Evolutionary conservation across 2,329 filamentous ascomycete genomes (phyloP).

Genomic region (Verticillium zaregamsianum): DNA sequence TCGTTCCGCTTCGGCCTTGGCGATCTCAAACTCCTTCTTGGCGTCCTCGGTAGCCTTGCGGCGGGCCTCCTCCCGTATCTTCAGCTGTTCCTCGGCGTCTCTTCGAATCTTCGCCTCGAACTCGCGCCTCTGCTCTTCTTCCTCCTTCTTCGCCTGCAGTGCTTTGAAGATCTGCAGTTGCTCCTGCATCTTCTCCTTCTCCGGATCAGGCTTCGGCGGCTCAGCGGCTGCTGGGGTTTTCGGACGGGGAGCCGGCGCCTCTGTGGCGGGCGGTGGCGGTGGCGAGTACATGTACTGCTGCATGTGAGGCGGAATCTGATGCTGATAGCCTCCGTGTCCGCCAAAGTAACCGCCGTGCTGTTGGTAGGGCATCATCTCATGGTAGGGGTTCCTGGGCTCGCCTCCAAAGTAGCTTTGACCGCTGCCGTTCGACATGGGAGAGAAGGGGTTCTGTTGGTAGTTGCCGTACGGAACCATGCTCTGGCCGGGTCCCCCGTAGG

Average conservation of each 20-base stretch:
- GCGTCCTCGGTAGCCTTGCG: conserved; percentile 39
- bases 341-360: conserved; percentile 28
- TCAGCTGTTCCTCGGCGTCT: conserved; percentile 42
- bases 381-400: conserved; percentile 33
- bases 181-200: conserved; percentile 58
- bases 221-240: conserved; percentile 38
- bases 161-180: conserved; percentile 50
- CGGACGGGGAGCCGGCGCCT: conserved; percentile 27
- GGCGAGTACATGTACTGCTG: conserved; percentile 34
- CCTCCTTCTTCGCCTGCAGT: conserved; percentile 40
- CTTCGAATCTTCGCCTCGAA: conserved; percentile 39
- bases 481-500: conserved; percentile 26
- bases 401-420: conserved; percentile 36
- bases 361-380: conserved; percentile 47
- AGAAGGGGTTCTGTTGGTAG: conserved; percentile 38
- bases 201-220: conserved; percentile 40
- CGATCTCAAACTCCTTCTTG: conserved; percentile 42
- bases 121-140: conserved; percentile 38
- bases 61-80: conserved; percentile 35
- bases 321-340: conserved; percentile 20
- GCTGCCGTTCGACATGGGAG: conserved; percentile 32
- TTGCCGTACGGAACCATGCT: conserved; percentile 45
- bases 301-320: conserved; percentile 27
- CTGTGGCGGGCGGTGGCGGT: conserved; percentile 37
- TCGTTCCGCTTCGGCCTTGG: conserved; percentile 40